A percentile compares a stretch with the other conserved stretches of the same genome.
Evolutionary conservation across 2,329 filamentous ascomycete species (phyloP).

Genomic region (Cryphonectria nitschkei): DNA sequence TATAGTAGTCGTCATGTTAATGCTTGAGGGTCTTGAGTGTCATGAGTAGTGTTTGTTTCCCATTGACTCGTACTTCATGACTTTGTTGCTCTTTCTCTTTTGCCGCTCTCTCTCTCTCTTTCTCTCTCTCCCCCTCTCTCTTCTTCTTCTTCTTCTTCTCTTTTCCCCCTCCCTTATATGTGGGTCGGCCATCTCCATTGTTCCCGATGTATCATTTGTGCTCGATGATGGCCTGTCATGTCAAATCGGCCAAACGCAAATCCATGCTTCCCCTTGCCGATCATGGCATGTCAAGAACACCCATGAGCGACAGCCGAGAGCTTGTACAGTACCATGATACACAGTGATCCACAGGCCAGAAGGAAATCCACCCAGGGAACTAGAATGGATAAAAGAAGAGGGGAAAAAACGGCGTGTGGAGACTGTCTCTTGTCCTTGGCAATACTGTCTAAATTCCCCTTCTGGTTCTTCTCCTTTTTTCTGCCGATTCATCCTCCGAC

Average conservation of each 20-base stretch:
- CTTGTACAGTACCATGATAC: background rate
- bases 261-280: background rate
- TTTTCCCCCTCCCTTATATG: background rate
- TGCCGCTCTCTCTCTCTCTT: too few species aligned
- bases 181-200: background rate
- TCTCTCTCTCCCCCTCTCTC: too few species aligned
- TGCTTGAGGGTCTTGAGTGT: too few species aligned
- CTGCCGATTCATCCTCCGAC: background rate
- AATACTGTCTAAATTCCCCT: background rate
- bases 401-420: background rate
- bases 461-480: background rate
- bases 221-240: background rate
- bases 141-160: too few species aligned
- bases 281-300: background rate
- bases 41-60: too few species aligned
- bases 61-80: too few species aligned
- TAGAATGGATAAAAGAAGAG: background rate
- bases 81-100: too few species aligned
- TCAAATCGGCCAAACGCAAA: background rate
- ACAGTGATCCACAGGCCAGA: background rate
- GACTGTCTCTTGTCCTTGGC: background rate
- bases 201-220: constrained; percentile 5
- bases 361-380: background rate
- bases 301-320: constrained; percentile 1
- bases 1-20: background rate